A percentile compares a stretch with the other conserved stretches of the same genome.
phyloP scores from a whole-genome alignment of 2,329 filamentous ascomycete genomes.

The Daldinia sp. region DNA sequence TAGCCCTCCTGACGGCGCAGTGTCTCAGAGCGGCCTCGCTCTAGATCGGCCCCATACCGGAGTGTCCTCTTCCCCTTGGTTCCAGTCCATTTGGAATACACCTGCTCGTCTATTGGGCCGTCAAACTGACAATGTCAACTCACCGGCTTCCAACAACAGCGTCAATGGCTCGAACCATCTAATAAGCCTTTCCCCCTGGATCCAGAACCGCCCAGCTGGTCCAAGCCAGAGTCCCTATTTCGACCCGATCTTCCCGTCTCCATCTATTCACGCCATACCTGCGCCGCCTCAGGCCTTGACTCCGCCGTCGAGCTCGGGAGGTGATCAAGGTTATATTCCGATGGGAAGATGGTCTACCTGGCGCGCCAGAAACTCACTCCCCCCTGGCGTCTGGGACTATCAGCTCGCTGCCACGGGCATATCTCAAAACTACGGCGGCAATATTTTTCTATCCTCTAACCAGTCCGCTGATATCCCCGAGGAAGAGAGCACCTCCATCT shows the following conservation, averaged over 20 bases:
- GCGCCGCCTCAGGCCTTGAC: not conserved
- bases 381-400: not conserved
- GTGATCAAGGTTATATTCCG: conserved; percentile 13
- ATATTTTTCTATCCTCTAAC: conserved; percentile 54
- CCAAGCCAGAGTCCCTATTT: not conserved
- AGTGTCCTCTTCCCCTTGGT: not conserved
- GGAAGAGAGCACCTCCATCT: conserved; percentile 63
- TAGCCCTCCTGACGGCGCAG: not conserved
- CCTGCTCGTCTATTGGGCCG: not conserved
- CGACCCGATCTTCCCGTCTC: not conserved
- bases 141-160: not conserved
- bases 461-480: conserved; percentile 56
- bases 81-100: not conserved
- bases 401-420: conserved; percentile 28
- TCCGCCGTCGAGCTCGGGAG: not conserved
- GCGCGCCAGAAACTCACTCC: not conserved
- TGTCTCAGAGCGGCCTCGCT: not conserved
- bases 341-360: conserved; percentile 15
- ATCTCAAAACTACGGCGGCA: conserved; percentile 54
- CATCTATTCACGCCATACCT: not conserved
- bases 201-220: not conserved
- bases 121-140: not conserved
- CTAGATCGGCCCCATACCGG: not conserved
- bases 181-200: not conserved
- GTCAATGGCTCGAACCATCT: not conserved